Evolutionary conservation across 768 basidiomycete species (phyloP).

Genomic region (Leucosporidium creatinivorum): DNA sequence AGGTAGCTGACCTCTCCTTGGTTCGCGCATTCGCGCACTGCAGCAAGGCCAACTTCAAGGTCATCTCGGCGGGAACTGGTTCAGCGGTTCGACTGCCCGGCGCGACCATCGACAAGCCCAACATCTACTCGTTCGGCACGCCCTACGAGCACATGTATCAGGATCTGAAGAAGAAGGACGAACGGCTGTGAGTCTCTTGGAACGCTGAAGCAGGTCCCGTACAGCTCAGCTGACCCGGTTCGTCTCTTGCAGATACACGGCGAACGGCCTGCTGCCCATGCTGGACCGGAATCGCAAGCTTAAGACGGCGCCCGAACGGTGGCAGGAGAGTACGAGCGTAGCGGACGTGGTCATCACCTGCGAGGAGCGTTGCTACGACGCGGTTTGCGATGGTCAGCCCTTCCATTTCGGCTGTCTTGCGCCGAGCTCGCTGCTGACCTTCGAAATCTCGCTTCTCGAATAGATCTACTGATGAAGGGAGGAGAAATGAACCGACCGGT

Average conservation of each 20-base stretch:
- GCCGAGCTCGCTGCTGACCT: neutral
- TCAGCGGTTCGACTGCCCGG: conserved; percentile 95
- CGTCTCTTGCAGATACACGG: conserved; percentile 59
- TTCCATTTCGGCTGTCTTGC: neutral
- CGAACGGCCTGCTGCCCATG: conserved; percentile 92
- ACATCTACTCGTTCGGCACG: conserved; percentile 92
- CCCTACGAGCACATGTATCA: conserved; percentile 94
- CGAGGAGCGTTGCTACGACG: conserved; percentile 97
- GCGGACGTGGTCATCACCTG: conserved; percentile 99
- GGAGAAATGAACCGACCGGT: conserved; percentile 90
- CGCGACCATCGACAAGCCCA: conserved; percentile 92
- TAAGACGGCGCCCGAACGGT: conserved; percentile 88
- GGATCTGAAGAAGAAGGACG: conserved; percentile 75
- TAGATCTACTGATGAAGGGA: conserved; percentile 77
- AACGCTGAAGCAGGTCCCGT: neutral
- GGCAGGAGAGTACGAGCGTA: conserved; percentile 82
- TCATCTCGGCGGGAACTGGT: conserved; percentile 91
- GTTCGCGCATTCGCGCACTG: conserved; percentile 13
- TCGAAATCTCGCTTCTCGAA: neutral
- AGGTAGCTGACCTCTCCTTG: neutral
- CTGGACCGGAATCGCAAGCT: conserved; percentile 87
- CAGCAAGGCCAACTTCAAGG: conserved; percentile 84
- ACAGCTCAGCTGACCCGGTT: neutral
- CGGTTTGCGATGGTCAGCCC: conserved; percentile 85
- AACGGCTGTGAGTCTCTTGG: conserved; percentile 58